Conservation (phyloP, 495 filamentous ascomycete genomes). For the Chaetomidium leptoderma region DNA sequence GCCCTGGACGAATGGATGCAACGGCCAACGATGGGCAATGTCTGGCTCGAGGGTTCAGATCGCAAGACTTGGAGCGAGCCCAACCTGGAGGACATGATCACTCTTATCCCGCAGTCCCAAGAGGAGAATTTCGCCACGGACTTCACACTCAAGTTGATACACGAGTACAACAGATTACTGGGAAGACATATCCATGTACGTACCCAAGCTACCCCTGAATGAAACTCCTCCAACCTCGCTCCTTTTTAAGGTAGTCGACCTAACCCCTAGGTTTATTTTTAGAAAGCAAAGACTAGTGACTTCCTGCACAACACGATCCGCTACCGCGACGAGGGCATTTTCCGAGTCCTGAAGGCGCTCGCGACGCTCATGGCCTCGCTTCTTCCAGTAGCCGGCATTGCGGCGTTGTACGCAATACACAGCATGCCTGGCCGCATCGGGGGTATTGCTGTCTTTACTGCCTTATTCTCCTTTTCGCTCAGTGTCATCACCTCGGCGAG, state of each 20-base stretch:
- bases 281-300: background rate
- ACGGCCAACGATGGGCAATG: constrained; percentile 4
- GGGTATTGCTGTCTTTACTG: constrained; percentile 21
- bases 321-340: background rate
- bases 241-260: too few relatives aligned
- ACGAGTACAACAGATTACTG: background rate
- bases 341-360: constrained; percentile 1
- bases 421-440: constrained; percentile 16
- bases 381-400: constrained; percentile 9
- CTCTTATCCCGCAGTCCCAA: background rate
- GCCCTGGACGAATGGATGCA: constrained; percentile 13
- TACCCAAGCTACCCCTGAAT: background rate
- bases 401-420: constrained; percentile 2
- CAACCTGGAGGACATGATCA: background rate
- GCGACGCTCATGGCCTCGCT: constrained; percentile 8
- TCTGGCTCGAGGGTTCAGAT: constrained; percentile 6
- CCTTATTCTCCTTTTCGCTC: constrained; percentile 22
- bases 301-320: background rate
- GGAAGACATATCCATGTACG: background rate
- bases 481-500: constrained; percentile 25
- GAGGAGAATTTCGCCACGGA: background rate
- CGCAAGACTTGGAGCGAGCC: constrained; percentile 4
- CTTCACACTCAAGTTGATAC: background rate
- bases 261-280: background rate
- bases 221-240: background rate